Evolutionary conservation across 2,329 filamentous ascomycete genomes (phyloP), one percentile per base, ranked within the genome.

Genomic region (Colletotrichum spaethianum): DNA sequence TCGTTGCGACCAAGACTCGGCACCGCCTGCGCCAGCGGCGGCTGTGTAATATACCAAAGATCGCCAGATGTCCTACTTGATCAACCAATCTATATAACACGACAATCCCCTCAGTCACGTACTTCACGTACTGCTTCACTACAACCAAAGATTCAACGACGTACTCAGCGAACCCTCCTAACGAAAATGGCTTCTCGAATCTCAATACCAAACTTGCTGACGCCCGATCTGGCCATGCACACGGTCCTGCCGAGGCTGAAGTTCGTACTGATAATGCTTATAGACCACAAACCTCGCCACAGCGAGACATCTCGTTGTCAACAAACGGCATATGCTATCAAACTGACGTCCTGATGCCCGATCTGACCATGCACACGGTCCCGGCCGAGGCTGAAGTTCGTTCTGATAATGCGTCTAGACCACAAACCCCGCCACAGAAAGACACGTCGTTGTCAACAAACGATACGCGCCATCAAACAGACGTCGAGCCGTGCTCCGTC

Each of bases 111-210:
- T 67, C 31, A 33, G 12, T 61, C 9, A 60, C 46, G 7, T 28
- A 55, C 64, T 61, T 67, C 31, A 61, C 36, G 4, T 67, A 16
- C 52, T 61, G 46, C 56, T 61, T 38, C 12, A 59, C 9, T 38
- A 60, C 18, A 23, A 7, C 33, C 3, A 33, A 53, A 55, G 16
- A 53, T 28, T 46, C 2, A 55, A 36, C 12, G 23, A 67, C 18
- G 44, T 60, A 46, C 56, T 67, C 26, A 46, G 46, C 6, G 20
- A 55, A 44, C 44, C 36, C 46, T 42, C 16, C 14, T 28, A 23
- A 53, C 42, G 23, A 28, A 18, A 67, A 67, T 67, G 14, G 4
- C 44, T 61, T 53, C 46, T 67, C 6, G 6, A 36, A 67, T 33
- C 31, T 67, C 20, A 16, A 67, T 67, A 52, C 14, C 18, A 33